Base-by-base conservation (phyloP, 768 basidiomycete genomes). In the Termitomyces sp. region DNA sequence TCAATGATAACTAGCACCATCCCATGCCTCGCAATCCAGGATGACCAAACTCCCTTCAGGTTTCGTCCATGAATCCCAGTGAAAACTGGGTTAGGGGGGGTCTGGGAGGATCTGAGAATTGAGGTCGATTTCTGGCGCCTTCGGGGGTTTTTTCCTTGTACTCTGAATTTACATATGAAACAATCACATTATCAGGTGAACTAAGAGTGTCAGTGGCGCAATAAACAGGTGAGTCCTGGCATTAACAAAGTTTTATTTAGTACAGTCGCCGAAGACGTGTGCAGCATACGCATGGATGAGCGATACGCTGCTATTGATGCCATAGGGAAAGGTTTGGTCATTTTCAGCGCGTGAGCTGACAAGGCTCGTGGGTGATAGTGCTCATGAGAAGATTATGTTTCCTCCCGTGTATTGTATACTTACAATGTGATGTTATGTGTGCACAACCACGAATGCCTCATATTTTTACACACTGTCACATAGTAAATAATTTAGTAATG, bases 261-360 rank as follows among this genome's bases (percentile, higher is more conserved):
- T 27, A 6, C 23, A 42, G 14, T 40, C 19, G 35, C 37, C 32
- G 25, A 50, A 11, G n/a, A 27, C 39, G 17, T 16, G 14, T 34
- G 4, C 56, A 92, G 88, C 77, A 86, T 48, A 83, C 94, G n/a
- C 60, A 83, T 86, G 83, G 91, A 93, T 61, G 92, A 94, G 66
- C 77, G 92, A 23, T 94, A 92, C 65, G 83, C 80, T 47, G 85
- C 74, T 0, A 71, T 93, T 25, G 89, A 93, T 67, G 86, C 94
- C 0, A 75, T 76, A n/a, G 90, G 88, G 8, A 92, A 90, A 65
- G 91, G 91, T 1, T 70, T 93, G 52, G 79, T 93, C 23, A 76
- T 94, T 54, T 91, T 94, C 70, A 91, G 88, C 73, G 84, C 92
- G 86, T 90, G 58, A 68, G 89, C 34, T 21, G 25, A 48, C 28